Conservation (phyloP, 2,329 filamentous ascomycete species). For the Ascocoryne sarcoides region DNA sequence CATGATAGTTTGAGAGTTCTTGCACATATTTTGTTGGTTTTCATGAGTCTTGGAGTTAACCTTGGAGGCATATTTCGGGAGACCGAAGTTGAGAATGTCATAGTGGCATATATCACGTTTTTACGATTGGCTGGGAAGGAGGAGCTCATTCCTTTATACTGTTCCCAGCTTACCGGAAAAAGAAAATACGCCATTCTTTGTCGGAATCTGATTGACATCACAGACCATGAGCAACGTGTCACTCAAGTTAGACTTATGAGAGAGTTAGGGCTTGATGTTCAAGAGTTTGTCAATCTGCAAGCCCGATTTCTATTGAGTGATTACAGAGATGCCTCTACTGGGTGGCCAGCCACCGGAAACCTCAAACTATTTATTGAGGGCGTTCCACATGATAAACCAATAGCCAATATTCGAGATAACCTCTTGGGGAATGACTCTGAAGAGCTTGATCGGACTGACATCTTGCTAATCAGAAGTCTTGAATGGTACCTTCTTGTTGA, state of each 20-base stretch:
- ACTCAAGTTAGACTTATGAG: slow-evolving; percentile 67
- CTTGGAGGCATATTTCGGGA: slow-evolving; percentile 32
- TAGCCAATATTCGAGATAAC: slow-evolving; percentile 58
- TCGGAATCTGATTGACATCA: slow-evolving; percentile 66
- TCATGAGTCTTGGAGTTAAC: slow-evolving; percentile 50
- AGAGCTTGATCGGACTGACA: slow-evolving; percentile 54
- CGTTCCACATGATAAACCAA: slow-evolving; percentile 37
- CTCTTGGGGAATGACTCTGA: slow-evolving; percentile 62
- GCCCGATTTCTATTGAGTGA: slow-evolving; percentile 44
- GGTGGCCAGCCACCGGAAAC: slow-evolving; percentile 34
- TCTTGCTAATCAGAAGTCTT: slow-evolving; percentile 65
- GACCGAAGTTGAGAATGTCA: slow-evolving; percentile 55
- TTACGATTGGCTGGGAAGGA: slow-evolving; percentile 64
- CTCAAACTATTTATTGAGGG: slow-evolving; percentile 42
- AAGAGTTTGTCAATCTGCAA: slow-evolving; percentile 66
- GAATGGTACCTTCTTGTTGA: slow-evolving; percentile 78
- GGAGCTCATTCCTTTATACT: slow-evolving; percentile 80
- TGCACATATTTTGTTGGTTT: slow-evolving; percentile 60
- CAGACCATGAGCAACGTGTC: slow-evolving; percentile 54
- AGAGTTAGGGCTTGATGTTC: slow-evolving; percentile 62
- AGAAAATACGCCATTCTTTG: slow-evolving; percentile 65
- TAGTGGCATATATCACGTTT: slow-evolving; percentile 75
- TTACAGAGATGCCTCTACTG: slow-evolving; percentile 27
- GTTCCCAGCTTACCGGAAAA: slow-evolving; percentile 61
- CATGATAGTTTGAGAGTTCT: slow-evolving; percentile 59